Evolutionary conservation across 2,329 filamentous ascomycete species (phyloP), one percentile per base, ranked within the genome.

Genomic region (Sporothrix brasiliensis): DNA sequence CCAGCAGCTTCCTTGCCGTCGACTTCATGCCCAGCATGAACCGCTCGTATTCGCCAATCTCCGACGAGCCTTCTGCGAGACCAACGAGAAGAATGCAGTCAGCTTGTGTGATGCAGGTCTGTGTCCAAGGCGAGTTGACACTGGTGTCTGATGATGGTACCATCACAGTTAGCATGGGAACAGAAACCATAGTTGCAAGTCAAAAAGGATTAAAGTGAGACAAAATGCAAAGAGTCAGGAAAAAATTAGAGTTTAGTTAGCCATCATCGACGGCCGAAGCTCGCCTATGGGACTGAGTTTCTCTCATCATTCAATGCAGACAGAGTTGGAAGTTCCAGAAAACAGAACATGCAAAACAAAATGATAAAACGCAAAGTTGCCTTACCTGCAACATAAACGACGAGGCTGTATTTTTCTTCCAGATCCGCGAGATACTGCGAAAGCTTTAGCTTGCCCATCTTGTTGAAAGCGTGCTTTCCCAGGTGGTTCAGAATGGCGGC

Each of bases 11-110:
- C 67, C 94, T 87, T 0, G 95, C 94, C 0, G 95, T 99, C 0
- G 94, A 97, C 79, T 99, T 98, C 85, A 97, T 97, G 0, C 95
- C 96, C 19, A 99, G 86, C 77, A 99, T 87, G 78, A 99, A 97
- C 2, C 95, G 88, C 79, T 99, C 95, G 75, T 98, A 99, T 78
- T 99, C 96, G 54, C 95, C 95, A 74, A 98, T 95, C 58, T 87
- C 90, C 0, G 95, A 91, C 3, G 94, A 97, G 0, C 91, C 91
- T 78, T 98, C 95, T 0, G 94, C 95, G 16, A 98, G 82, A 0
- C 93, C 95, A 39, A 99, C 93, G 10, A 99, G 85, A 9, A 99
- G 85, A 73, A 99, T 97, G 75, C 94, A 97, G 80, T 99, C 95
- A 1, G 95, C 95, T 80, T 99, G 95, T 19, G 91, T 91, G 74